Evolutionary conservation across 2,329 filamentous ascomycete genomes (phyloP).

Genomic region (Xylariaceae sp.): DNA sequence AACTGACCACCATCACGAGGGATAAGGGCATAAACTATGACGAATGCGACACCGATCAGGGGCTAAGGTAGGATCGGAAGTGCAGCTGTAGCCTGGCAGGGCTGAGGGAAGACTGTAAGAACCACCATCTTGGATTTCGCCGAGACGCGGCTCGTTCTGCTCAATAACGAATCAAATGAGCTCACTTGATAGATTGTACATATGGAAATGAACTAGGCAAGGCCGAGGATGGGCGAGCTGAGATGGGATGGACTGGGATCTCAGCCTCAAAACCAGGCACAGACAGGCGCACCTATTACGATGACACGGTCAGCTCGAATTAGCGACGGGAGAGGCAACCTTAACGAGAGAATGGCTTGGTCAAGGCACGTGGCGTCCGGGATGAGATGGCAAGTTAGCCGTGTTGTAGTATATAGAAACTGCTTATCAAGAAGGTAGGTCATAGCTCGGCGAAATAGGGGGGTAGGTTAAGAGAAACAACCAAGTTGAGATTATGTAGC

Average conservation of each 20-base stretch:
- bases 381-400: neutral
- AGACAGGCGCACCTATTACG: neutral
- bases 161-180: neutral
- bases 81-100: neutral
- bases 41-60: neutral
- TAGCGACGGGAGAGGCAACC: neutral
- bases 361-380: neutral
- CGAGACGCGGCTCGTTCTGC: neutral
- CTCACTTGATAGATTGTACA: neutral
- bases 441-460: neutral
- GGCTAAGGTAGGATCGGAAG: neutral
- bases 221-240: neutral
- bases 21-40: neutral
- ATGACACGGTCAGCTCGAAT: neutral
- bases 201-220: neutral
- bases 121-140: neutral
- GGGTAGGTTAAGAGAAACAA: too few relatives aligned
- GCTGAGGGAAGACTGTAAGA: neutral
- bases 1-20: neutral
- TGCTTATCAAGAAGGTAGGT: neutral
- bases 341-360: neutral
- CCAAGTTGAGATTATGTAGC: too few relatives aligned
- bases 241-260: neutral
- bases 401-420: neutral
- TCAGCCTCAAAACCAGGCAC: neutral